These are phyloP conservation scores for Ogataea ganodermae DNA, from an alignment of 805 yeast species.

Conservation along the genomic window DNA sequence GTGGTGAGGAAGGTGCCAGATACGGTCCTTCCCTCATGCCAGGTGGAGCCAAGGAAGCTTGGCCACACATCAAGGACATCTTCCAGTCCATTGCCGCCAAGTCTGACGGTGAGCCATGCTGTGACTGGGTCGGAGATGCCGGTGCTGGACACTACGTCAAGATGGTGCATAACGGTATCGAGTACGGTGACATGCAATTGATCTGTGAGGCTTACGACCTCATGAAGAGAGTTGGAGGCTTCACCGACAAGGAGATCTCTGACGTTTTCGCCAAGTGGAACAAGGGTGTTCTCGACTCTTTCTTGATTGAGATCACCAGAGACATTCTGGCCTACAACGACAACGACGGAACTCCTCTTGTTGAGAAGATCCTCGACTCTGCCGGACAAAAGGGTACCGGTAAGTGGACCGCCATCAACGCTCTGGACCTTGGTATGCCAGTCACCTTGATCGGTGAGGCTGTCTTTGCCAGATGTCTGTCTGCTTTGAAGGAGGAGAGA, in stretches of 20 bases:
- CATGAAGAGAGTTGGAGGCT: constrained; percentile 90
- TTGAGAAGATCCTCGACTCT: constrained; percentile 93
- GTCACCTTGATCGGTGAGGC: constrained; percentile 99
- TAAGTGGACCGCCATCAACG: constrained; percentile 99
- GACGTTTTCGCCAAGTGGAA: constrained; percentile 93
- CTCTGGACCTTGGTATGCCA: constrained; percentile 97
- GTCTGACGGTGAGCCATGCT: constrained; percentile 98
- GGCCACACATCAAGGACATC: constrained; percentile 97
- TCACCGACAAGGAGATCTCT: constrained; percentile 88
- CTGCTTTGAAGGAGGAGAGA: constrained; percentile 92
- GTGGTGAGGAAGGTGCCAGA: constrained; percentile 99
- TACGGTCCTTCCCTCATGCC: constrained; percentile 99
- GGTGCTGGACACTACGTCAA: constrained; percentile 99
- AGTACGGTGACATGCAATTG: constrained; percentile 99
- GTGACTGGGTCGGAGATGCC: constrained; percentile 99
- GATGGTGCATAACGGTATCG: constrained; percentile 99
- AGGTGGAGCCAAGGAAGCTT: constrained; percentile 96
- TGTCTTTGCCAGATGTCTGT: constrained; percentile 93
- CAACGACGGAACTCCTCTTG: constrained; percentile 86
- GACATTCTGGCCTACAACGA: constrained; percentile 90
- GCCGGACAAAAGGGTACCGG: constrained; percentile 99
- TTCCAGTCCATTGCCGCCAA: constrained; percentile 96
- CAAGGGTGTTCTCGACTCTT: constrained; percentile 96
- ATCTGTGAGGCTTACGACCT: constrained; percentile 97
- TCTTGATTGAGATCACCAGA: constrained; percentile 94